Evolutionary conservation across 345 rosid species (phyloP).

Genomic region (Rhizophora mangle): DNA sequence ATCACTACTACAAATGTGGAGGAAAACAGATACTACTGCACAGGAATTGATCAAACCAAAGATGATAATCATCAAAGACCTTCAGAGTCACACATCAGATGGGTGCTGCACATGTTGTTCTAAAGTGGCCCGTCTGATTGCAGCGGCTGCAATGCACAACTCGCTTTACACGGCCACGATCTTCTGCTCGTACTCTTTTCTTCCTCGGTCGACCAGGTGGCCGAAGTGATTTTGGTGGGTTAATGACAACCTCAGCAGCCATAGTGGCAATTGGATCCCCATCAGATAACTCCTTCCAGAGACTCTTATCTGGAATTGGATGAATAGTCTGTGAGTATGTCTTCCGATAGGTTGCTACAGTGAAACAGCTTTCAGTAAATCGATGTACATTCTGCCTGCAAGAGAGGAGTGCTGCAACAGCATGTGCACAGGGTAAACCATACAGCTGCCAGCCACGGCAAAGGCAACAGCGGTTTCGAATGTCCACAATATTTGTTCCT

Average conservation of each 20-base stretch:
- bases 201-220: slow-evolving; percentile 92
- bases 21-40: slow-evolving; percentile 19
- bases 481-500: slow-evolving; percentile 76
- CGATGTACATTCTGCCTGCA: slow-evolving; percentile 94
- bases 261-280: slow-evolving; percentile 48
- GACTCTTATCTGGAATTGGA: slow-evolving; percentile 83
- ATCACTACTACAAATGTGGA: slow-evolving; percentile 19
- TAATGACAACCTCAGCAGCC: slow-evolving; percentile 40
- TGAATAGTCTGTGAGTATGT: slow-evolving; percentile 89
- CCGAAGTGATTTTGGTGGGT: slow-evolving; percentile 77
- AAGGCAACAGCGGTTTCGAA: slow-evolving; percentile 73
- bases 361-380: slow-evolving; percentile 88
- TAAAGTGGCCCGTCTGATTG: slow-evolving; percentile 92
- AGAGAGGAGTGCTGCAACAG: slow-evolving; percentile 85
- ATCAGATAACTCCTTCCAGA: slow-evolving; percentile 71
- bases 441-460: slow-evolving; percentile 95
- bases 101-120: slow-evolving; percentile 93
- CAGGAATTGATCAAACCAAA: slow-evolving; percentile 1
- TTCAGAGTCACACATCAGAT: slow-evolving; percentile 32
- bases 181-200: slow-evolving; percentile 80
- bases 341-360: slow-evolving; percentile 83
- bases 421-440: slow-evolving; percentile 93
- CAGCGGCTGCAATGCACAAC: slow-evolving; percentile 97
- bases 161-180: slow-evolving; percentile 70
- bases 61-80: background rate